Percentiles rank a stretch among this genome's conserved stretches.
phyloP scores from a whole-genome alignment of 352 stramenopile genomes.

The Phytopythium aichiense region DNA sequence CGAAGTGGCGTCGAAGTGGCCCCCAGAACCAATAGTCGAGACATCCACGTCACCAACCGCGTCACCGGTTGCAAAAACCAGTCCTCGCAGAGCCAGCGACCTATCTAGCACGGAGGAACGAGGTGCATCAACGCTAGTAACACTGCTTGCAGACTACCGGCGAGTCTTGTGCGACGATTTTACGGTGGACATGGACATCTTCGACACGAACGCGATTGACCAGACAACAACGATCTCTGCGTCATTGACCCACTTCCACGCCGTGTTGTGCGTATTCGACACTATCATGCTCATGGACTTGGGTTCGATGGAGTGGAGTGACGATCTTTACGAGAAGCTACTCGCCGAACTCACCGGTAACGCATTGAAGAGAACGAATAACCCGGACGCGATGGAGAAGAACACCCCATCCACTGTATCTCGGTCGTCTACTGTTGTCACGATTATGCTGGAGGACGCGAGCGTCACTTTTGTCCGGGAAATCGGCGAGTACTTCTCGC shows the following conservation, averaged over 20 bases:
- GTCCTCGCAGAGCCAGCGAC: not conserved
- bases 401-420: conserved; percentile 17
- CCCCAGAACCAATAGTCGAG: conserved; percentile 20
- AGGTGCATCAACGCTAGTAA: not conserved
- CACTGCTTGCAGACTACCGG: conserved; percentile 27
- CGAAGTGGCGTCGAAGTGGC: conserved; percentile 53
- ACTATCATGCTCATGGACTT: conserved; percentile 31
- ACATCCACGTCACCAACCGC: conserved; percentile 14
- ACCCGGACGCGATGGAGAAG: not conserved
- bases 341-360: conserved; percentile 6
- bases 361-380: conserved; percentile 3
- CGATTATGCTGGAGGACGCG: conserved; percentile 57
- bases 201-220: conserved; percentile 44
- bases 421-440: conserved; percentile 28
- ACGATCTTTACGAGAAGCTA: conserved; percentile 8
- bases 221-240: conserved; percentile 42
- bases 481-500: conserved; percentile 70
- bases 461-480: conserved; percentile 72
- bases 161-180: conserved; percentile 74
- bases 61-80: conserved; percentile 1
- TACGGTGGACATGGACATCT: conserved; percentile 56
- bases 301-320: conserved; percentile 8
- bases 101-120: not conserved
- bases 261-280: conserved; percentile 60
- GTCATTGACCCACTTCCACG: conserved; percentile 66